Base-by-base conservation (phyloP, 306 rosid species). In the Fragaria nilgerrensis region DNA sequence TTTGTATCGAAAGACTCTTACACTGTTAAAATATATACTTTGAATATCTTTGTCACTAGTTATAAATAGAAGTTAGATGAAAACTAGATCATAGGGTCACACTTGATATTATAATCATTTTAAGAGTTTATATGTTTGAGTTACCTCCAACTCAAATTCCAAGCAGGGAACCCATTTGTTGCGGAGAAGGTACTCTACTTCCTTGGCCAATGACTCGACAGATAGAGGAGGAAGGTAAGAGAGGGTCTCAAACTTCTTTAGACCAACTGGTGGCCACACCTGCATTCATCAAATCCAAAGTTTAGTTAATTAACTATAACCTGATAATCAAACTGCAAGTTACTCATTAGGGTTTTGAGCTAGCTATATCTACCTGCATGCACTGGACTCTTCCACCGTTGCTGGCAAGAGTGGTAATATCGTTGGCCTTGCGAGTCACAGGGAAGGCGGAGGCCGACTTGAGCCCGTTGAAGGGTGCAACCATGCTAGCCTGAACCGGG, bases 241-340 rank as follows among this genome's bases (percentile, higher is more conserved):
- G 9, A 95, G 90, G 36, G 99, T 92, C 96, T 95, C 97, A 25
- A 83, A 92, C 84, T 86, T 88, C 97, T 80, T 86, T 86, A 3
- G 0, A 13, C 91, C 92, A 20, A 37, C 0, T 85, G 97, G 69
- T 0, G 99, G 96, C 97, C 99, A 92, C 84, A 92, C 97, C 97
- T 95, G 70, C 58, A 77, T 17, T 27, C 56, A 66, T 50, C 41
- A 43, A 61, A 62, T 5, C 22, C 1, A 27, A 9, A 58, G 17
- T 32, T 55, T 9, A 44, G 65, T 11, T 23, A 23, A 58, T 11
- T 23, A 23, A 58, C 49, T 45, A 10, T 45, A 22, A n/a, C 29
- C 62, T 11, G 23, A 29, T 32, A 20, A 34, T 52, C 41, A 4
- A 19, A 19, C 65, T 23, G 1, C 68, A 16, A 63, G 43, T 63